A percentile compares a stretch with the other conserved stretches of the same genome.
Evolutionary conservation across 805 yeast genomes (phyloP).

Genomic region (Candida xyloterini): DNA sequence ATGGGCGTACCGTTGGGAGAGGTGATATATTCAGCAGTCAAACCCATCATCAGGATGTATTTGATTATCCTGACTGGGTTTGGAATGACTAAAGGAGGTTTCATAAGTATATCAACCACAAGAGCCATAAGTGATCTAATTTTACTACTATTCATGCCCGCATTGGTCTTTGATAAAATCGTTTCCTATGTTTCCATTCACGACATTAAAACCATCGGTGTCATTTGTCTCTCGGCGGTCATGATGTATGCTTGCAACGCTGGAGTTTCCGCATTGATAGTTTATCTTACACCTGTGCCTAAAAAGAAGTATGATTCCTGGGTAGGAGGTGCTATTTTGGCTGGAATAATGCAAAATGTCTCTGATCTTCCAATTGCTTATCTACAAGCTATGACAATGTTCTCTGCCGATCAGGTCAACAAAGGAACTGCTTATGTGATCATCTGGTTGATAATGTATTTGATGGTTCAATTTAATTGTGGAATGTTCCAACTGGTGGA

Average conservation of each 20-base stretch:
- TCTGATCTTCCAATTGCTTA: constrained; percentile 78
- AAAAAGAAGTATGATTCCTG: constrained; percentile 42
- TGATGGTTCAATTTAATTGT: constrained; percentile 49
- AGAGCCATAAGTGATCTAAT: constrained; percentile 63
- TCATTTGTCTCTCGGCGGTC: constrained; percentile 51
- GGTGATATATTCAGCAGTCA: constrained; percentile 50
- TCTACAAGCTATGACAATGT: constrained; percentile 55
- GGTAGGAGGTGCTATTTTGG: constrained; percentile 68
- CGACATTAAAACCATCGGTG: constrained; percentile 69
- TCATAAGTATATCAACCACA: constrained; percentile 60
- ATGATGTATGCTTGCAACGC: constrained; percentile 52
- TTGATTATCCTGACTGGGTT: constrained; percentile 69
- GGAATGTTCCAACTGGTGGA: constrained; percentile 50
- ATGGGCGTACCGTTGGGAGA: constrained; percentile 27
- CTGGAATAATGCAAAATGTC: constrained; percentile 71
- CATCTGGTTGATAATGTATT: constrained; percentile 53
- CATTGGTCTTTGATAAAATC: constrained; percentile 61
- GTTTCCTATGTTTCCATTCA: constrained; percentile 57
- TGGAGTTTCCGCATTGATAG: constrained; percentile 39
- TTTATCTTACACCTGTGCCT: constrained; percentile 46
- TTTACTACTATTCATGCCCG: constrained; percentile 61
- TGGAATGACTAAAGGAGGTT: constrained; percentile 52
- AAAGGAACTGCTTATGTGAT: constrained; percentile 51
- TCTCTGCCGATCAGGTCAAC: constrained; percentile 33
- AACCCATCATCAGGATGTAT: constrained; percentile 75